These are phyloP conservation scores for Gaultheria prostrata DNA, from an alignment of 148 eudicot species.

Conservation along the genomic window DNA sequence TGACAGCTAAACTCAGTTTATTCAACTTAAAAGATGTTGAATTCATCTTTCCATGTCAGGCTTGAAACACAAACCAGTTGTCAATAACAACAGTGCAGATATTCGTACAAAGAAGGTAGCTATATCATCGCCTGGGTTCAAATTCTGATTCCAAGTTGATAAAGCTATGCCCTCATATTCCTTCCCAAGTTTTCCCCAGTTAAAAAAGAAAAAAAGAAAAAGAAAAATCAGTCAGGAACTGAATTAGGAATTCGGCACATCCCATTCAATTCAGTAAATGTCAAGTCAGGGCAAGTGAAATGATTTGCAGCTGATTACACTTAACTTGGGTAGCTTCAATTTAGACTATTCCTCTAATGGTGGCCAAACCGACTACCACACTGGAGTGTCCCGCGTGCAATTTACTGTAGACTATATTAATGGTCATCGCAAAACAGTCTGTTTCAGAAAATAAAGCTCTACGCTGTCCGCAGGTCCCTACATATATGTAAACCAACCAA, in stretches of 20 bases:
- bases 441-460: not conserved
- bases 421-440: not conserved
- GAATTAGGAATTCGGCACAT: not conserved
- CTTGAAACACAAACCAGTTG: not conserved
- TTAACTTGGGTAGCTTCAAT: not conserved
- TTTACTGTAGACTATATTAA: not conserved
- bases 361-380: not conserved
- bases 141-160: not conserved
- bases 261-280: not conserved
- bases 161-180: not conserved
- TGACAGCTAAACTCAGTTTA: not conserved
- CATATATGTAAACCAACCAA: not conserved
- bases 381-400: not conserved
- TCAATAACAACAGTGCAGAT: not conserved
- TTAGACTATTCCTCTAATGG: not conserved
- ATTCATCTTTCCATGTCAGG: not conserved
- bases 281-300: constrained; percentile 1
- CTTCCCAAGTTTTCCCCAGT: not conserved
- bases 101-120: not conserved
- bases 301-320: not conserved
- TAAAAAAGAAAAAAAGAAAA: not conserved
- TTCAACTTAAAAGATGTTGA: not conserved
- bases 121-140: not conserved
- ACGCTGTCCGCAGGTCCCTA: not conserved
- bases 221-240: not conserved